Evolutionary conservation across 1,284 basidiomycete genomes (phyloP).

Genomic region (Pseudozyma sp.): DNA sequence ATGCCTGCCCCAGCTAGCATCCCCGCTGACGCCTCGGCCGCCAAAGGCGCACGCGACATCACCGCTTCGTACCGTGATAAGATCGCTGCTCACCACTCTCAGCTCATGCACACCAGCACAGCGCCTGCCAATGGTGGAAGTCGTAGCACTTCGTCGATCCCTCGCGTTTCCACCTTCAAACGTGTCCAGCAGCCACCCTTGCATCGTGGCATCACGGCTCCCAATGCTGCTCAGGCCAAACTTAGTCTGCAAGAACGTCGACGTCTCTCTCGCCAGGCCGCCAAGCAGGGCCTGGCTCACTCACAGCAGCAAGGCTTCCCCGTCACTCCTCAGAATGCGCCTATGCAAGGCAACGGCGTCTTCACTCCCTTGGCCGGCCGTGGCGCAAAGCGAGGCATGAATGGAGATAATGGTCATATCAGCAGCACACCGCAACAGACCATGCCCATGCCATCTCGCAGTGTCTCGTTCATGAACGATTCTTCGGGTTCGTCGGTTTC

Average conservation of each 20-base stretch:
- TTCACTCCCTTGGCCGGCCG: constrained; percentile 26
- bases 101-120: constrained; percentile 45
- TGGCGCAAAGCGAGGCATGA: constrained; percentile 41
- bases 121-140: constrained; percentile 17
- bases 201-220: constrained; percentile 25
- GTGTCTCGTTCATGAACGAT: constrained; percentile 41
- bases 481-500: constrained; percentile 43
- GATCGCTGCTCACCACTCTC: constrained; percentile 54
- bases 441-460: constrained; percentile 23
- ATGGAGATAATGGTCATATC: constrained; percentile 26
- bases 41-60: constrained; percentile 12
- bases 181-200: constrained; percentile 20
- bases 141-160: constrained; percentile 35
- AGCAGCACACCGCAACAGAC: constrained; percentile 21
- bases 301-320: constrained; percentile 17
- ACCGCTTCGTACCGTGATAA: constrained; percentile 45
- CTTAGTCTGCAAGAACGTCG: constrained; percentile 61
- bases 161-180: constrained; percentile 46
- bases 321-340: background rate
- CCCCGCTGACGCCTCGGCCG: background rate
- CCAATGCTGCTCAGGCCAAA: constrained; percentile 27
- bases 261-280: constrained; percentile 52
- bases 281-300: constrained; percentile 20
- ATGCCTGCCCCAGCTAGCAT: background rate
- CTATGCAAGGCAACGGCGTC: constrained; percentile 1